Conservation (phyloP, 2,329 filamentous ascomycete genomes). For the Colletotrichum gloeosporioides region DNA sequence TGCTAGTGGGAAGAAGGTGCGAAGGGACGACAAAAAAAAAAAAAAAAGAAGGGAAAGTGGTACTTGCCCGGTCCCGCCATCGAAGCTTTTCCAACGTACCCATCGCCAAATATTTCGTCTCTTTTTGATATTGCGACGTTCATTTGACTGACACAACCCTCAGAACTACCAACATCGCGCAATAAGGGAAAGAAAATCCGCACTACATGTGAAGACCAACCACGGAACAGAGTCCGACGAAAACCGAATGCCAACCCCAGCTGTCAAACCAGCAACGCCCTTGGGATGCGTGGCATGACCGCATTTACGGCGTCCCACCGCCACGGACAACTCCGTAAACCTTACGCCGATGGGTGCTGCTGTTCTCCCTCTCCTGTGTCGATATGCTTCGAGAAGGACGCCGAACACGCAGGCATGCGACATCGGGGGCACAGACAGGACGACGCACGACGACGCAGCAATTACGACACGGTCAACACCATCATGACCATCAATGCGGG, state of each 20-base stretch:
- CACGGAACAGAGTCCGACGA: background rate
- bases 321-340: conserved; percentile 4
- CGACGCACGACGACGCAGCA: background rate
- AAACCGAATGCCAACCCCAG: background rate
- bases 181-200: background rate
- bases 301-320: background rate
- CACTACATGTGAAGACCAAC: background rate
- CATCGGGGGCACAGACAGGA: background rate
- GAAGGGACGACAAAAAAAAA: background rate
- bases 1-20: background rate
- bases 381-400: conserved; percentile 7
- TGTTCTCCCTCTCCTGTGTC: background rate
- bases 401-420: background rate
- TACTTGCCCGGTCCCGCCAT: background rate
- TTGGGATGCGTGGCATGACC: background rate
- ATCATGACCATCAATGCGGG: background rate
- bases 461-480: background rate
- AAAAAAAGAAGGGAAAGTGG: background rate
- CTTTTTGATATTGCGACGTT: background rate
- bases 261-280: background rate
- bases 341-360: background rate
- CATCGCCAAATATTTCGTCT: background rate
- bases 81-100: background rate
- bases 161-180: background rate
- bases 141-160: background rate